Evolutionary conservation across 2,329 filamentous ascomycete species (phyloP).

Genomic region (Aurifilum marmelostoma): DNA sequence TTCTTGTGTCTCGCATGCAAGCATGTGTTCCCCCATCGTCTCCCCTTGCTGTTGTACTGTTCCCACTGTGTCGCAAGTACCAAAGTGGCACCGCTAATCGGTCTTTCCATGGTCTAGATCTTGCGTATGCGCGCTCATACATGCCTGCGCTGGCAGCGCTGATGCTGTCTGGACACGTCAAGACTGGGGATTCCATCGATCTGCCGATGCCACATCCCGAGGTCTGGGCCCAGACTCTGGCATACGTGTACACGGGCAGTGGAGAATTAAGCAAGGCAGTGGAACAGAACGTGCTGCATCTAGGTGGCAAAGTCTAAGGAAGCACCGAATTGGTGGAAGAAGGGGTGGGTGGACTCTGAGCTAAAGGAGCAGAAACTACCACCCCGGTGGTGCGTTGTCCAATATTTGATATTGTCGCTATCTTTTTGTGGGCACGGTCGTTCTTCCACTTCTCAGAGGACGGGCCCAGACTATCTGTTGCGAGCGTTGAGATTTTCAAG

Average conservation of each 20-base stretch:
- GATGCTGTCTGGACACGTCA: constrained; percentile 57
- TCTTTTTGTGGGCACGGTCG: not conserved
- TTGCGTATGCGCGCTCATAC: constrained; percentile 50
- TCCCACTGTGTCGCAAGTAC: not conserved
- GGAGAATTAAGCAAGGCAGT: constrained; percentile 50
- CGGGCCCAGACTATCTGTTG: not conserved
- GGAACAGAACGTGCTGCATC: constrained; percentile 56
- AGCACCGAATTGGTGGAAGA: not conserved
- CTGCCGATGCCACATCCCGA: constrained; percentile 61
- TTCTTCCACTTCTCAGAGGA: not conserved
- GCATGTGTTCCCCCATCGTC: not conserved
- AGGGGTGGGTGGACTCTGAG: not conserved
- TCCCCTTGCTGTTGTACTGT: not conserved
- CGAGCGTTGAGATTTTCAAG: constrained; percentile 2
- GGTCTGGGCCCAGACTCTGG: constrained; percentile 59
- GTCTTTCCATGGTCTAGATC: constrained; percentile 42
- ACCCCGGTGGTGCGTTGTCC: not conserved
- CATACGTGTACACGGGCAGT: constrained; percentile 57
- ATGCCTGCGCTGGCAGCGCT: constrained; percentile 59
- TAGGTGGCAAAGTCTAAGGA: constrained; percentile 52
- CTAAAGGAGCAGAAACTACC: not conserved
- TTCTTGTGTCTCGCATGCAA: not conserved
- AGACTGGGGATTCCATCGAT: constrained; percentile 57
- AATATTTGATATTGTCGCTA: not conserved
- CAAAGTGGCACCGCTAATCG: constrained; percentile 8